Conservation (phyloP, 2,329 filamentous ascomycete genomes). For the Aspergillus alliaceus region DNA sequence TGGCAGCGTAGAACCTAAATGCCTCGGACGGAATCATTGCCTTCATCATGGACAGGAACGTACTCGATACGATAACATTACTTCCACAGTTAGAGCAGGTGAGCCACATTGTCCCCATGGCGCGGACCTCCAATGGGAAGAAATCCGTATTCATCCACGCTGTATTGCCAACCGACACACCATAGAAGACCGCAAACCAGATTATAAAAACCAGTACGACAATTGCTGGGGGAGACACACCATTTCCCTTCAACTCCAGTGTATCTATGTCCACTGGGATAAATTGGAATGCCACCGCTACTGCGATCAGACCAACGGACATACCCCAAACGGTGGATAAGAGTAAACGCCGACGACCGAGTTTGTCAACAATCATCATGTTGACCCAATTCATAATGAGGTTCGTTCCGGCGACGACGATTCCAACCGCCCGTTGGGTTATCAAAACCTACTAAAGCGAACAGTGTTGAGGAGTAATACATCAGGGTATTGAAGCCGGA, state of each 20-base stretch:
- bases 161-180: conserved; percentile 49
- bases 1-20: conserved; percentile 54
- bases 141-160: conserved; percentile 53
- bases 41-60: conserved; percentile 53
- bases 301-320: conserved; percentile 43
- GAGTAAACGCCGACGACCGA: conserved; percentile 48
- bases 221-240: conserved; percentile 37
- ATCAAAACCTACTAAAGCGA: conserved; percentile 50
- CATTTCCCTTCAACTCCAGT: conserved; percentile 23
- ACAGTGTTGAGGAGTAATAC: conserved; percentile 48
- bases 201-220: conserved; percentile 48
- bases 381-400: conserved; percentile 54
- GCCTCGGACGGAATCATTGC: conserved; percentile 51
- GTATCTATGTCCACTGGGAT: conserved; percentile 48
- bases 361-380: conserved; percentile 47
- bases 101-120: conserved; percentile 52
- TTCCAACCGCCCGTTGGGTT: conserved; percentile 50
- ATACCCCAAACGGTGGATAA: conserved; percentile 48
- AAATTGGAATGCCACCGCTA: conserved; percentile 49
- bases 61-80: conserved; percentile 53
- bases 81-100: conserved; percentile 49
- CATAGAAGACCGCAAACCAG: conserved; percentile 47
- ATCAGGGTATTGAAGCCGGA: conserved; percentile 49
- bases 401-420: conserved; percentile 33
- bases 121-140: conserved; percentile 50